phyloP scores from a whole-genome alignment of 306 rosid genomes.

The Malus sylvestris region DNA sequence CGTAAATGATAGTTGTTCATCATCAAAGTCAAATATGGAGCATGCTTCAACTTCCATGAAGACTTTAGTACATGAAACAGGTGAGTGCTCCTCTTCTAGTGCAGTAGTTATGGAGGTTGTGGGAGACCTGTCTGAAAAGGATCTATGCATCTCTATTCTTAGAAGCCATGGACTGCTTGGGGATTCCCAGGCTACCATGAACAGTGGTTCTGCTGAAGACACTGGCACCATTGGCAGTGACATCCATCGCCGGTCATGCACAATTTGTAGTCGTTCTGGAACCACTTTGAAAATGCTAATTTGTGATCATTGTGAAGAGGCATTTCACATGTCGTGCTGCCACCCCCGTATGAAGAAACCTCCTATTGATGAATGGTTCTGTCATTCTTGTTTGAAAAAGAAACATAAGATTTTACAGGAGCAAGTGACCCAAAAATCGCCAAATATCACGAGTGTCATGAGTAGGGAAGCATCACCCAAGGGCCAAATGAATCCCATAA shows the following conservation, averaged over 20 bases:
- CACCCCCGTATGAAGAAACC: conserved; percentile 46
- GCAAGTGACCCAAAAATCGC: conserved; percentile 27
- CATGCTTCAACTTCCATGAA: conserved; percentile 39
- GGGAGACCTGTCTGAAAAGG: conserved; percentile 55
- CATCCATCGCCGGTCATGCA: conserved; percentile 49
- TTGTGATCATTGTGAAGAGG: conserved; percentile 88
- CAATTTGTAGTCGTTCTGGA: conserved; percentile 54
- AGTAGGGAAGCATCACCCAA: conserved; percentile 36
- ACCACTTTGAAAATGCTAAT: conserved; percentile 55
- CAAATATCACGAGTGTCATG: conserved; percentile 34
- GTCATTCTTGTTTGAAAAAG: conserved; percentile 63
- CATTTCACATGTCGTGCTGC: conserved; percentile 72
- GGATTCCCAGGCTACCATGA: conserved; percentile 20
- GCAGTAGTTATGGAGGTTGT: conserved; percentile 39
- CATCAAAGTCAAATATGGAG: conserved; percentile 76
- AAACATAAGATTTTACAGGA: conserved; percentile 51
- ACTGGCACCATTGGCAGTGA: conserved; percentile 24
- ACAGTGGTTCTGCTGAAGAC: conserved; percentile 28
- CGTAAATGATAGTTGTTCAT: conserved; percentile 77
- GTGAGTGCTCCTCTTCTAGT: conserved; percentile 86
- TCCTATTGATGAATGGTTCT: conserved; percentile 84
- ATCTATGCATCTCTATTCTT: conserved; percentile 61
- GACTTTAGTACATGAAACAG: conserved; percentile 57
- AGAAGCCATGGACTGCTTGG: conserved; percentile 61
- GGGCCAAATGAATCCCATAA: conserved; percentile 45